phyloP scores from a whole-genome alignment of 2,329 filamentous ascomycete species.

The Nothopassalora personata region DNA sequence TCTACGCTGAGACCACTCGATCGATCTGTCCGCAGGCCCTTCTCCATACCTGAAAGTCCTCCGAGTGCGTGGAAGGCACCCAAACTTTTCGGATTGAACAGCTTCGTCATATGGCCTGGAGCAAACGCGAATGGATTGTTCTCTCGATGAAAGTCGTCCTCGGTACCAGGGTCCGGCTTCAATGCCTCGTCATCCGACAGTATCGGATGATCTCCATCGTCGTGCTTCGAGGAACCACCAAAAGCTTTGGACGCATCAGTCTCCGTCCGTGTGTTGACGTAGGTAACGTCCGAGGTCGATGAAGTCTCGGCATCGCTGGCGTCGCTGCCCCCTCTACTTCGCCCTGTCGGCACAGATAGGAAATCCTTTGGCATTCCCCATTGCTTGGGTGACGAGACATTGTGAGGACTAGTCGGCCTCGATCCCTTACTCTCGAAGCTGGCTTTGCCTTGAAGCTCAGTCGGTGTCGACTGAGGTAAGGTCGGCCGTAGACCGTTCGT shows the following conservation, averaged over 20 bases:
- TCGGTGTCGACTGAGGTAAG: slow-evolving; percentile 24
- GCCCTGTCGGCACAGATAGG: slow-evolving; percentile 57
- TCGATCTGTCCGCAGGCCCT: slow-evolving; percentile 63
- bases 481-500: slow-evolving; percentile 14
- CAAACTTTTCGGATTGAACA: slow-evolving; percentile 74
- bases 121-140: slow-evolving; percentile 82
- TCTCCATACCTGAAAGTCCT: slow-evolving; percentile 66
- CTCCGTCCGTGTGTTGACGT: slow-evolving; percentile 45
- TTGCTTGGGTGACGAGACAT: slow-evolving; percentile 59
- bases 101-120: slow-evolving; percentile 73
- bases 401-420: slow-evolving; percentile 61
- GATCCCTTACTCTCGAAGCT: slow-evolving; percentile 63
- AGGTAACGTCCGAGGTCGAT: slow-evolving; percentile 58
- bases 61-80: slow-evolving; percentile 70
- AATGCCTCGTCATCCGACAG: slow-evolving; percentile 65
- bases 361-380: slow-evolving; percentile 53
- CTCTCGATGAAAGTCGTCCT: slow-evolving; percentile 67
- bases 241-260: slow-evolving; percentile 26
- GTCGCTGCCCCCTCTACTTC: slow-evolving; percentile 61
- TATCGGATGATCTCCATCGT: slow-evolving; percentile 45
- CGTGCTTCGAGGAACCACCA: slow-evolving; percentile 18
- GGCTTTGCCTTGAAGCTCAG: slow-evolving; percentile 51
- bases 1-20: slow-evolving; percentile 64
- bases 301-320: slow-evolving; percentile 55
- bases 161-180: slow-evolving; percentile 68